Base-by-base conservation (phyloP, 345 rosid species). In the Euphorbia pulcherrima region DNA sequence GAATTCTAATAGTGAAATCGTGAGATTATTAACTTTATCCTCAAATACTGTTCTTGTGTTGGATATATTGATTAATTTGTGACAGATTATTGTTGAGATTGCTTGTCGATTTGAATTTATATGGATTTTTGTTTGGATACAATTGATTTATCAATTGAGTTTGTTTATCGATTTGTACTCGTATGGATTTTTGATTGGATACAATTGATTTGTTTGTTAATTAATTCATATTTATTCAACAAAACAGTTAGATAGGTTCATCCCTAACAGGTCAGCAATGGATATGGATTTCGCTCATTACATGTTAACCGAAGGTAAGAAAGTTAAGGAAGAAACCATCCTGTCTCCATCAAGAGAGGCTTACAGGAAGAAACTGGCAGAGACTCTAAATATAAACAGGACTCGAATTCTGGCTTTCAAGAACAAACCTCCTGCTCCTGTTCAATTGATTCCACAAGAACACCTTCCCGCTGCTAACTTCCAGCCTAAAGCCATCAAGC, bases 331-430 rank as follows among this genome's bases (percentile, higher is more conserved):
- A n/a, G 88, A 84, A 70, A 77, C 82, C 1, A 48, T 72, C 1
- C 26, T 61, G 0, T 88, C 96, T 0, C 87, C 94, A 3, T 77
- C 92, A 14, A 81, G 74, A 48, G 89, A 88, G 69, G 86, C 88
- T 2, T 85, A 86, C 77, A 71, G 76, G 84, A 84, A 83, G 88
- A 81, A 57, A 27, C 72, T 88, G 13, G 92, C 91, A 2, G 92
- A 88, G 76, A 64, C 85, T 0, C 72, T 88, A 40, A 82, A 85
- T 68, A 80, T 88, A 86, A 84, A 84, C 57, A 64, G 83, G 66
- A 81, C 90, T 10, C 72, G 90, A 21, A 92, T 92, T 65, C 77
- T 92, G 28, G 91, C 90, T 13, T 92, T 90, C 75, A 82, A 77
- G 72, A 84, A 83, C 85, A 92, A 87, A 72, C 84, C 90, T 24